Percentiles rank a stretch among this genome's conserved stretches.
Conservation (phyloP, 768 basidiomycete genomes). For the Hygrophoropsis aurantiaca region DNA sequence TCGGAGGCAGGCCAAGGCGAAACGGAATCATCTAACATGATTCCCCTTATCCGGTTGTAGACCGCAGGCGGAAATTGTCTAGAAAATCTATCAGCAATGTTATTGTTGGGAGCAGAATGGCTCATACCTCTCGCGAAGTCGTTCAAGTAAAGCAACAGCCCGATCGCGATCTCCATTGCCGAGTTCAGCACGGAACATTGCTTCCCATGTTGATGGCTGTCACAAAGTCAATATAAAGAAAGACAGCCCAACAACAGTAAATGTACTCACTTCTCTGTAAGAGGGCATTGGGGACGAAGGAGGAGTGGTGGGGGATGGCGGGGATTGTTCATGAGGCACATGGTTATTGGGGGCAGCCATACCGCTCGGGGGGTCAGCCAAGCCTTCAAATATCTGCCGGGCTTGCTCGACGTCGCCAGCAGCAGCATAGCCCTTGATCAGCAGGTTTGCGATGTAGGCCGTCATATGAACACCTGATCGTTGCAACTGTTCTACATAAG, state of each 20-base stretch:
- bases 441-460: slow-evolving; percentile 85
- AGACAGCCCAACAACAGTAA: not conserved
- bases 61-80: slow-evolving; percentile 80
- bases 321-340: slow-evolving; percentile 59
- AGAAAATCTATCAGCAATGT: slow-evolving; percentile 10
- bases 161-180: slow-evolving; percentile 69
- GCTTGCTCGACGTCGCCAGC: slow-evolving; percentile 70
- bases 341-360: slow-evolving; percentile 91
- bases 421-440: slow-evolving; percentile 63
- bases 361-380: slow-evolving; percentile 79
- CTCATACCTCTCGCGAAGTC: slow-evolving; percentile 70
- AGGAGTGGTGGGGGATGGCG: slow-evolving; percentile 17
- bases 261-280: slow-evolving; percentile 28
- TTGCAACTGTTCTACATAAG: slow-evolving; percentile 63
- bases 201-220: slow-evolving; percentile 91
- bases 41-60: slow-evolving; percentile 75
- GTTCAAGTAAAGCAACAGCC: slow-evolving; percentile 67
- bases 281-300: slow-evolving; percentile 41
- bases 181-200: slow-evolving; percentile 92
- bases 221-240: slow-evolving; percentile 5
- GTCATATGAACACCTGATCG: slow-evolving; percentile 78
- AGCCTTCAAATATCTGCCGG: slow-evolving; percentile 72
- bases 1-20: slow-evolving; percentile 37
- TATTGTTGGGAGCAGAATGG: not conserved
- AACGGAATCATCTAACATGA: slow-evolving; percentile 70